These are phyloP conservation scores for Whalleya microplaca DNA, from an alignment of 2,329 filamentous ascomycete genomes.

Conservation along the genomic window DNA sequence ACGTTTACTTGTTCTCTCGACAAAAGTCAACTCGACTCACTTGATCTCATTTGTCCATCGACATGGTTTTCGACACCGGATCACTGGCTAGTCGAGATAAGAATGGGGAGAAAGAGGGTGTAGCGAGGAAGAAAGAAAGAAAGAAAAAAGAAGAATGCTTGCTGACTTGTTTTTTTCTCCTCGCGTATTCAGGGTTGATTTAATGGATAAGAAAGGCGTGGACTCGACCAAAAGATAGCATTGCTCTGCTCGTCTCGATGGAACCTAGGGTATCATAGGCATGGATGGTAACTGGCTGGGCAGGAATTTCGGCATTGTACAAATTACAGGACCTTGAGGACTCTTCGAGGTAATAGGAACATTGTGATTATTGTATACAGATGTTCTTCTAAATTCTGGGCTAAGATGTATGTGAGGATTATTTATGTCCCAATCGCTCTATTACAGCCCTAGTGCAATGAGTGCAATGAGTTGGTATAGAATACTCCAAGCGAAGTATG, in stretches of 20 bases:
- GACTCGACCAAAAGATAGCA: constrained; percentile 6
- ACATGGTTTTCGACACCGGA: neutral
- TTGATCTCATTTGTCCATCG: too few species aligned
- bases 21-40: too few species aligned
- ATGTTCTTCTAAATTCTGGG: neutral
- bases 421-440: neutral
- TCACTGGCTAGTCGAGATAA: neutral
- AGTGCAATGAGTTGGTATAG: too few species aligned
- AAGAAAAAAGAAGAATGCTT: neutral
- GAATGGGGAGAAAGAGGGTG: neutral
- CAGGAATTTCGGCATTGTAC: constrained; percentile 6
- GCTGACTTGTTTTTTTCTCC: constrained; percentile 1
- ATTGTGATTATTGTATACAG: neutral
- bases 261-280: neutral
- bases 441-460: neutral
- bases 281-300: neutral
- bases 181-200: constrained; percentile 9
- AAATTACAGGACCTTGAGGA: constrained; percentile 10
- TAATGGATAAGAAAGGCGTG: constrained; percentile 16
- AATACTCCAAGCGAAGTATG: neutral
- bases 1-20: too few species aligned
- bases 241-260: neutral
- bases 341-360: neutral
- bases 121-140: neutral
- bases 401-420: neutral